Conservation (phyloP, 345 rosid species). For the Excoecaria cochinchinensis region DNA sequence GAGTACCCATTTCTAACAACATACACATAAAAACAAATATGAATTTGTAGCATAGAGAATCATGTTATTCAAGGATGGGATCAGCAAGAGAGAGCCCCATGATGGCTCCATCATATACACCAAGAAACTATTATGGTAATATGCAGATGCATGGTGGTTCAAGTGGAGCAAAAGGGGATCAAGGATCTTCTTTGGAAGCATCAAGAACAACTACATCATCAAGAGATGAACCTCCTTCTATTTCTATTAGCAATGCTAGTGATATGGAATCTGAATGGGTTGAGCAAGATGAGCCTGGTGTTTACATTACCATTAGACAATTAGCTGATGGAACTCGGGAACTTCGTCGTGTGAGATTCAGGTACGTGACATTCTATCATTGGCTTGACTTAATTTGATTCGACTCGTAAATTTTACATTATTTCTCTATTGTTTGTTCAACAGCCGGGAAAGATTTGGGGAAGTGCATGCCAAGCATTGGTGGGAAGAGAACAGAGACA, state of each 20-base stretch:
- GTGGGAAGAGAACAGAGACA: constrained; percentile 99
- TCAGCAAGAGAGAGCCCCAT: constrained; percentile 86
- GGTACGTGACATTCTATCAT: constrained; percentile 27
- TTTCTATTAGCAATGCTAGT: constrained; percentile 89
- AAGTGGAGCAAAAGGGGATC: constrained; percentile 30
- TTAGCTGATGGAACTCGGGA: constrained; percentile 84
- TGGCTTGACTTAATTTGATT: too few species aligned
- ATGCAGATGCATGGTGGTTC: constrained; percentile 38
- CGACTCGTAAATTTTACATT: too few species aligned
- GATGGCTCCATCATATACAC: constrained; percentile 66
- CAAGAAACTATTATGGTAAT: constrained; percentile 50
- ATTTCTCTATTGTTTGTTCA: neutral
- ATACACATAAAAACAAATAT: too few species aligned
- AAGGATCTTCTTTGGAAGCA: constrained; percentile 54
- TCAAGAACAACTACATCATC: constrained; percentile 83
- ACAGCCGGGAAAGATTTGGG: constrained; percentile 91
- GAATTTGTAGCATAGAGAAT: constrained; percentile 57
- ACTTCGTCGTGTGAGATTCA: constrained; percentile 97
- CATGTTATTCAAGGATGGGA: constrained; percentile 67
- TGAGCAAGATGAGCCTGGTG: constrained; percentile 91
- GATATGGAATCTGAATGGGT: constrained; percentile 91
- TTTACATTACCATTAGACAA: constrained; percentile 89
- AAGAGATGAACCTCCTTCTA: constrained; percentile 87
- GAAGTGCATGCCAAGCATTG: constrained; percentile 90
- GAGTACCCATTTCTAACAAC: too few species aligned